These are phyloP conservation scores for Phytophthora pinifolia DNA, from an alignment of 352 stramenopile species.

Conservation along the genomic window DNA sequence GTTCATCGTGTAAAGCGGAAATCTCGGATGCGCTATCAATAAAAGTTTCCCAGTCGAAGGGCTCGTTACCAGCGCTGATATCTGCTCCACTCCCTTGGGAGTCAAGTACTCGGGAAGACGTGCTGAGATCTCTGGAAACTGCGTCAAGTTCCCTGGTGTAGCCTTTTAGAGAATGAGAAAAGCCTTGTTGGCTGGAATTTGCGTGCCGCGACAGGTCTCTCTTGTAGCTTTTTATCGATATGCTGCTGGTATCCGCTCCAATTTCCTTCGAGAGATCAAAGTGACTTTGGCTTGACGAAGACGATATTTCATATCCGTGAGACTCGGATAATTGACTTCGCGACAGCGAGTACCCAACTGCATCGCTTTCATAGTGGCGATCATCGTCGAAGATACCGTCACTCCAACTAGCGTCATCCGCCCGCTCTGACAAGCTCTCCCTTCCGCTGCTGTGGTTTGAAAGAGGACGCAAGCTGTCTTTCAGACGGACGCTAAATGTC, in stretches of 20 bases:
- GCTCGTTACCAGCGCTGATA: conserved; percentile 20
- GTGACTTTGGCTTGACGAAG: conserved; percentile 10
- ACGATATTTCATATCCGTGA: conserved; percentile 20
- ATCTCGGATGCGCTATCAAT: conserved; percentile 54
- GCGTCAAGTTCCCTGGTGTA: conserved; percentile 24
- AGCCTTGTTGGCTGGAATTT: no score
- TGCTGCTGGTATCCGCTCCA: conserved; percentile 8
- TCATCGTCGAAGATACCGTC: conserved; percentile 33
- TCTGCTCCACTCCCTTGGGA: conserved; percentile 13
- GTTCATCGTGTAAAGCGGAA: conserved; percentile 28
- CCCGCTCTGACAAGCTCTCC: conserved; percentile 25
- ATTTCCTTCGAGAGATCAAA: conserved; percentile 23
- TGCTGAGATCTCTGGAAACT: conserved; percentile 21
- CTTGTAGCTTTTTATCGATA: conserved; percentile 8
- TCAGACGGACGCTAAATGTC: conserved; percentile 18
- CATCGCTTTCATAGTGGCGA: conserved; percentile 28
- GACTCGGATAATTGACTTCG: conserved; percentile 59
- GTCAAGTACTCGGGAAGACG: conserved; percentile 15
- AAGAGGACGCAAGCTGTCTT: not conserved
- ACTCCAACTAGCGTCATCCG: conserved; percentile 25
- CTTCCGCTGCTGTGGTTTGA: conserved; percentile 15
- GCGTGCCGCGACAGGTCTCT: not conserved
- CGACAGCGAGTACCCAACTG: conserved; percentile 50
- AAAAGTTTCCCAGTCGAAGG: conserved; percentile 69
- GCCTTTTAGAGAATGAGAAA: conserved; percentile 10